Evolutionary conservation across 768 basidiomycete genomes (phyloP), one percentile per base, ranked within the genome.

Genomic region (Pisolithus albus): DNA sequence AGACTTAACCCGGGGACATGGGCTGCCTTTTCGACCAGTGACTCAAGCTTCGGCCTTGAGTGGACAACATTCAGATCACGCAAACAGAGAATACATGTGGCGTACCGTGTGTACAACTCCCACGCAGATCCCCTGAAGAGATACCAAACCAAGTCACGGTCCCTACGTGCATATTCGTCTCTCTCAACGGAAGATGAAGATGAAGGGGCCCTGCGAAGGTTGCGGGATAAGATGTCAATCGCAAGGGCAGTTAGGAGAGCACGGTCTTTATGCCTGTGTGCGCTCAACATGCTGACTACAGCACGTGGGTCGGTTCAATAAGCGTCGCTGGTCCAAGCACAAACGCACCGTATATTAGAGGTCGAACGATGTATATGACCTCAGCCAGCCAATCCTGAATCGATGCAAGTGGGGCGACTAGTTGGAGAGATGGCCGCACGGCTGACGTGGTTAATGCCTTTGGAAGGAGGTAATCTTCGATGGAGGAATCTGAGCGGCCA

Each of bases 41-140:
- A 74, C 62, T 84, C 82, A 49, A 92, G 59, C 67, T 88, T 91
- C 23, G 88, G 87, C 56, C 90, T 91, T 60, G n/a, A 54, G n/a
- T 50, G 49, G 43, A 46, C 47, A 26, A 34, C 0, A 26, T 28
- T 46, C 37, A 5, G 50, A 34, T 47, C 40, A 56, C 48, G 44
- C 23, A 38, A 57, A 38, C 28, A 6, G 26, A 19, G 40, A 56
- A 45, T 41, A 39, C 40, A 36, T 46, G 21, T 28, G 57, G 45
- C 75, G 50, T 54, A 86, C 89, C 80, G 72, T 37, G 89, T 90
- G 70, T 82, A 91, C 9, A 76, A 72, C 52, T 82, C 72, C 93
- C 93, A 96, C 47, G 94, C 80, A 18, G 86, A 82, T 18, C 92
- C 92, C 39, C 90, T 83, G 54, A 95, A 69, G 41, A 94, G 76